A percentile compares a stretch with the other conserved stretches of the same genome.
Evolutionary conservation across 2,329 filamentous ascomycete species (phyloP).

Genomic region (Cladophialophora exuberans): DNA sequence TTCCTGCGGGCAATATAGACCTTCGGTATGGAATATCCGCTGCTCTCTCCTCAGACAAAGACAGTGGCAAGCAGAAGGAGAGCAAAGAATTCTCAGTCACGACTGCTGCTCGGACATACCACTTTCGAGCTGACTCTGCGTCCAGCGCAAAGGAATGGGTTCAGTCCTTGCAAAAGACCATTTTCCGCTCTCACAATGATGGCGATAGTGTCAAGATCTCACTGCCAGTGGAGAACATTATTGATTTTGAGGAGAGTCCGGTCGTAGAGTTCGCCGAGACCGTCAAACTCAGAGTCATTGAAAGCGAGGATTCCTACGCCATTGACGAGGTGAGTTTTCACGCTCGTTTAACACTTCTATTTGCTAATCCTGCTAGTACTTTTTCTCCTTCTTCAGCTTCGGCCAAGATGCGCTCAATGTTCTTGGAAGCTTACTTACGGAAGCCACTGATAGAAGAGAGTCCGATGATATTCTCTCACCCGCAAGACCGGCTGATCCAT

Average conservation of each 20-base stretch:
- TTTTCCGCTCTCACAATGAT: constrained; percentile 93
- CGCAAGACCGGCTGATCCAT: constrained; percentile 21
- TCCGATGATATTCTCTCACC: constrained; percentile 38
- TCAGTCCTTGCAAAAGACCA: constrained; percentile 87
- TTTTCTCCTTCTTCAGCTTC: constrained; percentile 91
- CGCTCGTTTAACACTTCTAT: not conserved
- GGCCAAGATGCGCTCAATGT: constrained; percentile 82
- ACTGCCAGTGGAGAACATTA: constrained; percentile 81
- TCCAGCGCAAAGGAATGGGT: constrained; percentile 96
- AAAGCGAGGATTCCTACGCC: constrained; percentile 91
- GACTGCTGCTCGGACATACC: constrained; percentile 80
- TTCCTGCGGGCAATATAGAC: constrained; percentile 88
- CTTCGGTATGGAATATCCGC: constrained; percentile 89
- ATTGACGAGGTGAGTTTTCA: constrained; percentile 87
- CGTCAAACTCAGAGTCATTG: constrained; percentile 88
- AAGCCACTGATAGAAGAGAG: constrained; percentile 56
- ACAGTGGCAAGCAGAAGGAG: constrained; percentile 71
- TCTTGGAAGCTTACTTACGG: constrained; percentile 72
- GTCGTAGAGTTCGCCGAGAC: constrained; percentile 93
- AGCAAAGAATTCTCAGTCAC: constrained; percentile 76
- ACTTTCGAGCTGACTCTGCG: constrained; percentile 85
- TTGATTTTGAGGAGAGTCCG: constrained; percentile 89
- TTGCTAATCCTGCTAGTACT: constrained; percentile 64
- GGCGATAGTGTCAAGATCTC: constrained; percentile 97
- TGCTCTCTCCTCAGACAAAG: constrained; percentile 67